Conservation (phyloP, 495 filamentous ascomycete genomes). For the Recurvomyces mirabilis region DNA sequence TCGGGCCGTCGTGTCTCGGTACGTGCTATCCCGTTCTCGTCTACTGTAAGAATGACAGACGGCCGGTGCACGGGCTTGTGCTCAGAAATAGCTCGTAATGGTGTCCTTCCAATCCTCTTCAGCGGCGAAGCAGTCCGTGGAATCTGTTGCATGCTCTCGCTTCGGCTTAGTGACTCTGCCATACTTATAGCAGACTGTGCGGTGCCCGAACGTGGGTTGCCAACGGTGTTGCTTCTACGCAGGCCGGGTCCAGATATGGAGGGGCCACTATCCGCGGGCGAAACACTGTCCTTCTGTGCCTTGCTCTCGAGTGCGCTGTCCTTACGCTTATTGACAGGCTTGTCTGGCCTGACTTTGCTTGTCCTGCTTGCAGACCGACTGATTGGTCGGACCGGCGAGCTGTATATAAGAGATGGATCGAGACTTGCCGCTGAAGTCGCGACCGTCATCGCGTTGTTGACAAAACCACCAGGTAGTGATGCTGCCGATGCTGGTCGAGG, state of each 20-base stretch:
- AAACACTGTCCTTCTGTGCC: neutral
- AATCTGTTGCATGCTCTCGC: constrained; percentile 4
- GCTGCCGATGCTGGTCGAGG: constrained; percentile 1
- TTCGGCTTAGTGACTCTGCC: constrained; percentile 1
- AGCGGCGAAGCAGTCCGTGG: constrained; percentile 22
- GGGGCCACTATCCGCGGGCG: constrained; percentile 11
- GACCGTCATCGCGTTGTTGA: neutral
- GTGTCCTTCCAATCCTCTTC: constrained; percentile 15
- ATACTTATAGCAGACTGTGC: constrained; percentile 11
- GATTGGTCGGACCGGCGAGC: constrained; percentile 11
- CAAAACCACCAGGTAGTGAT: neutral
- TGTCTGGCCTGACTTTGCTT: neutral
- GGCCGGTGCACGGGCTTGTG: constrained; percentile 24
- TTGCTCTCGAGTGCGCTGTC: constrained; percentile 1
- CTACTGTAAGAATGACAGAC: constrained; percentile 27
- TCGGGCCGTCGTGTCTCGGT: constrained; percentile 27
- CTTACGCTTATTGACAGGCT: neutral
- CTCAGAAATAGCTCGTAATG: constrained; percentile 25
- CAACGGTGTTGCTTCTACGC: constrained; percentile 31
- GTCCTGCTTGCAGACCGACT: neutral
- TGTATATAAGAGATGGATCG: constrained; percentile 19
- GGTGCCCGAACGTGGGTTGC: constrained; percentile 17
- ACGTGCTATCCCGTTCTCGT: constrained; percentile 29
- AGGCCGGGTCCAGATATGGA: constrained; percentile 15
- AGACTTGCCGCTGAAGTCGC: constrained; percentile 6